phyloP scores from a whole-genome alignment of 352 stramenopile species.

The Phytopythium chamaehyphon region DNA sequence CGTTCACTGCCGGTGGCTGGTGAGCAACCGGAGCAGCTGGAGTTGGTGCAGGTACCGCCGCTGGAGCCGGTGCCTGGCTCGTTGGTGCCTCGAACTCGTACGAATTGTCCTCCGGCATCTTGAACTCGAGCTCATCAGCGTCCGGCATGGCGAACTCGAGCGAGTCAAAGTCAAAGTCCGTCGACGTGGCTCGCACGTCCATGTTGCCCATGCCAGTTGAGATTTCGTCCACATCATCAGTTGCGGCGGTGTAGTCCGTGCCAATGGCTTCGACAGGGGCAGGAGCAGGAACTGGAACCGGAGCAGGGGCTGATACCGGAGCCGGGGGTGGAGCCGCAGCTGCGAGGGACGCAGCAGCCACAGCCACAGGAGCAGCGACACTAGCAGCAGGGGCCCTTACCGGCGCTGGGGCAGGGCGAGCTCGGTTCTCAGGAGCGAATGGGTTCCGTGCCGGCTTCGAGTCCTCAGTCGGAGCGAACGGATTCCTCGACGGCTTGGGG shows the following conservation, averaged over 20 bases:
- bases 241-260: slow-evolving; percentile 5
- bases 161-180: slow-evolving; percentile 63
- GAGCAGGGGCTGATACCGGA: not conserved
- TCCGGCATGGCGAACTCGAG: slow-evolving; percentile 60
- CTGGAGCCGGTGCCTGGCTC: slow-evolving; percentile 12
- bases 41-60: slow-evolving; percentile 13
- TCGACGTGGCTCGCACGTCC: slow-evolving; percentile 10
- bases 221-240: not conserved
- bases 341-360: not conserved
- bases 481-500: slow-evolving; percentile 13
- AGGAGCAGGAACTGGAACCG: not conserved
- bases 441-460: slow-evolving; percentile 1
- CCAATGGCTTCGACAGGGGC: slow-evolving; percentile 1
- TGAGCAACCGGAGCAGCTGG: slow-evolving; percentile 12
- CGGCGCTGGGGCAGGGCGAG: not conserved
- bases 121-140: slow-evolving; percentile 32
- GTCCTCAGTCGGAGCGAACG: slow-evolving; percentile 28
- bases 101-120: slow-evolving; percentile 15
- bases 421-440: slow-evolving; percentile 5
- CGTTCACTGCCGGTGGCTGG: slow-evolving; percentile 14
- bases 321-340: not conserved
- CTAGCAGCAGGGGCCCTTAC: no score
- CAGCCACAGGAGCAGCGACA: slow-evolving; percentile 4
- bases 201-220: not conserved
- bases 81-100: slow-evolving; percentile 1